Evolutionary conservation across 345 rosid species (phyloP).

Genomic region (Brassica nigra): DNA sequence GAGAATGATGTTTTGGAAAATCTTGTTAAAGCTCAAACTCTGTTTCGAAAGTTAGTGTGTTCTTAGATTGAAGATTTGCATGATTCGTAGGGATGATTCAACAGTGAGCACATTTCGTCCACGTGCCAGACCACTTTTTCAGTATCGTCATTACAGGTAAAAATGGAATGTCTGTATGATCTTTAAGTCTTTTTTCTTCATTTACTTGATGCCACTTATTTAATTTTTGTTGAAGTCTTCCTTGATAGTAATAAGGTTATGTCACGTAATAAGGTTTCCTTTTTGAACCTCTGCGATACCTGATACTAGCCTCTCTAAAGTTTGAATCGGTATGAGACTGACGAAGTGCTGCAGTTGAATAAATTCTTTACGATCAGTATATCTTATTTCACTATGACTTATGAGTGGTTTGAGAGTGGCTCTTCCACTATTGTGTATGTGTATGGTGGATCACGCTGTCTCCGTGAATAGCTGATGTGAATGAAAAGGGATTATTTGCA

Average conservation of each 20-base stretch:
- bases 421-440: constrained; percentile 19
- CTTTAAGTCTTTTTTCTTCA: neutral
- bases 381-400: constrained; percentile 23
- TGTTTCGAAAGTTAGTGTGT: constrained; percentile 21
- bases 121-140: constrained; percentile 91
- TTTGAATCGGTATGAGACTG: constrained; percentile 15
- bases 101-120: constrained; percentile 89
- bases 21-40: neutral
- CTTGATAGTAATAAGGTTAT: constrained; percentile 4
- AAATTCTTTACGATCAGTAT: neutral
- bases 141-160: constrained; percentile 96
- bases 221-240: neutral
- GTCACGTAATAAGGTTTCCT: constrained; percentile 25
- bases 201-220: neutral
- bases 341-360: constrained; percentile 17
- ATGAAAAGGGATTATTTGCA: constrained; percentile 19
- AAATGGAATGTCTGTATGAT: constrained; percentile 4
- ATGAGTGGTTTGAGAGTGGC: constrained; percentile 13
- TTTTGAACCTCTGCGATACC: constrained; percentile 18
- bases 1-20: constrained; percentile 10
- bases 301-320: constrained; percentile 18
- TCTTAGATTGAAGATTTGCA: constrained; percentile 27
- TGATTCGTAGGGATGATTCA: constrained; percentile 82
- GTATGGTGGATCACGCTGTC: neutral
- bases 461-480: constrained; percentile 23